Evolutionary conservation across 305 asterid species (phyloP).

Genomic region (Rubia tinctorum): DNA sequence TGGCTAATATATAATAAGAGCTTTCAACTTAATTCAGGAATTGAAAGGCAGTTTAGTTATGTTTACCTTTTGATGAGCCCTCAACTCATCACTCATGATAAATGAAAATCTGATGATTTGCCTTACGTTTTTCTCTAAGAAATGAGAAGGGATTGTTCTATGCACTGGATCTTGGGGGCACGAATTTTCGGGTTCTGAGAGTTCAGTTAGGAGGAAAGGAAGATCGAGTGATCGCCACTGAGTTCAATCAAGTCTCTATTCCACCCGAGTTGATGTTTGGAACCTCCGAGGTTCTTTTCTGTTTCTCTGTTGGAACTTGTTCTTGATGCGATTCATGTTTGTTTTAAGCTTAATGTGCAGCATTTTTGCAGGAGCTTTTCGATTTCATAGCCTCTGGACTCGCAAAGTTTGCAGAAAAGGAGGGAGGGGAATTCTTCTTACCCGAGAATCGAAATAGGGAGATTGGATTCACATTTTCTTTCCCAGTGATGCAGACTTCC

Average conservation of each 20-base stretch:
- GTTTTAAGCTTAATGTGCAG: neutral
- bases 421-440: slow-evolving; percentile 47
- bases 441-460: slow-evolving; percentile 51
- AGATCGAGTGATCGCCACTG: slow-evolving; percentile 56
- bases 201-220: slow-evolving; percentile 80
- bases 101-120: slow-evolving; percentile 14
- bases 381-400: slow-evolving; percentile 74
- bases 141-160: slow-evolving; percentile 74
- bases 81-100: neutral
- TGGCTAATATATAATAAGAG: neutral
- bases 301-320: neutral
- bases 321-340: neutral
- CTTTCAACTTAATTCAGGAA: neutral
- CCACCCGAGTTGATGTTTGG: slow-evolving; percentile 64
- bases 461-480: slow-evolving; percentile 77
- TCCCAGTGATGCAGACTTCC: slow-evolving; percentile 77
- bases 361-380: slow-evolving; percentile 52
- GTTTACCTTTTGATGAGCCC: too few species aligned
- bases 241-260: slow-evolving; percentile 65
- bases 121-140: slow-evolving; percentile 27
- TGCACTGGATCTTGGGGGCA: slow-evolving; percentile 87
- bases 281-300: slow-evolving; percentile 49
- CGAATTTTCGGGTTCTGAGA: slow-evolving; percentile 74
- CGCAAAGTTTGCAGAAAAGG: slow-evolving; percentile 52
- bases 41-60: neutral